phyloP scores from a whole-genome alignment of 208 protist species.

The Spongospora subterranea region DNA sequence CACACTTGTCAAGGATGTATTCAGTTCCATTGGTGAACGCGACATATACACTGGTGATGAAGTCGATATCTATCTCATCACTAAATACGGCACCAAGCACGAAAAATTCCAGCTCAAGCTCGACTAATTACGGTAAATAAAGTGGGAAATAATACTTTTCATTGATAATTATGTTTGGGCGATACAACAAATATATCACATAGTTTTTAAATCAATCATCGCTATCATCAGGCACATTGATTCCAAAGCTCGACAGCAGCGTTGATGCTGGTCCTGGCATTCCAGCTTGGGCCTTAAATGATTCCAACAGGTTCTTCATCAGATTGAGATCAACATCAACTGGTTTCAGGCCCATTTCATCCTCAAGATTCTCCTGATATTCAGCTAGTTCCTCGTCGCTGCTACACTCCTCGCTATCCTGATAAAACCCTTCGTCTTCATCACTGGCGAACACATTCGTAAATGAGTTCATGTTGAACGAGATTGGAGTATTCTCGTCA shows the following conservation, averaged over 20 bases:
- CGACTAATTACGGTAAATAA: constrained; percentile 66
- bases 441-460: background rate
- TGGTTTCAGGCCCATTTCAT: background rate
- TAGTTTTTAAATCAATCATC: background rate
- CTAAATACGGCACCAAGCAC: constrained; percentile 66
- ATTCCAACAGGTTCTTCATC: background rate
- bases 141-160: too few species aligned
- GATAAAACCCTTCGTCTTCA: background rate
- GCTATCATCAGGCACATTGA: background rate
- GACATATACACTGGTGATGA: constrained; percentile 96
- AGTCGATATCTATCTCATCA: constrained; percentile 89
- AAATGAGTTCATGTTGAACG: background rate
- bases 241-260: background rate
- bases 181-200: background rate
- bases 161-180: too few species aligned
- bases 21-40: constrained; percentile 91
- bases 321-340: background rate
- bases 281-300: background rate
- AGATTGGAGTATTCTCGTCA: background rate
- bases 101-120: constrained; percentile 72
- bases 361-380: background rate
- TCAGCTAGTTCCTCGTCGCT: background rate
- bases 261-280: background rate
- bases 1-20: constrained; percentile 91
- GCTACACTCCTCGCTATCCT: background rate